Evolutionary conservation across 257 asterid genomes (phyloP), one percentile per base, ranked within the genome.

Genomic region (Echites panduratus): DNA sequence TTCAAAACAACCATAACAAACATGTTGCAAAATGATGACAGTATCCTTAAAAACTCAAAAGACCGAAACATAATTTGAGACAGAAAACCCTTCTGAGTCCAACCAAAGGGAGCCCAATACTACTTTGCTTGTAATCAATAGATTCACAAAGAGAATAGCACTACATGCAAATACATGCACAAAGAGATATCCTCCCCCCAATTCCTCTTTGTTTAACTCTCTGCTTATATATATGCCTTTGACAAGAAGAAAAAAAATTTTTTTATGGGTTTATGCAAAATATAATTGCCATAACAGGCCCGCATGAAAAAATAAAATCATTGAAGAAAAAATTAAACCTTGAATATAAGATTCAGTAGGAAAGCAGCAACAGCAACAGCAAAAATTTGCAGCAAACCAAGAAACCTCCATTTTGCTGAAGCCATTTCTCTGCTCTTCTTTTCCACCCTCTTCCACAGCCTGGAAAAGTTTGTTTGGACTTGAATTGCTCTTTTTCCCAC

Each of bases 381-480:
- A 71, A 92, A 86, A 75, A 95, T 70, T 2, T 98, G 99, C 70
- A 92, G 73, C 76, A 87, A 80, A 76, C 95, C 91, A 35, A 86
- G 59, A 78, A 86, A 38, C 75, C 79, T 78, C 87, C 78, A 82
- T 77, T 87, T 85, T 71, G 82, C 81, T 47, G 89, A 79, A 73
- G 83, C 85, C 98, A 91, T 93, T 38, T 68, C 75, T 66, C 79
- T 73, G 75, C 80, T 19, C 80, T 64, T 74, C 47, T 73, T 58
- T 8, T 74, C 49, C 49, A 17, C 72, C 20, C 38, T 16, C 35
- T 22, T 35, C 63, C 52, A 8, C 61, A 14, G 2, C 17, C 19
- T 12, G 54, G n/a, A 13, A 49, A 5, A 0, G 4, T 14, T 49
- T 49, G 54, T 56, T 4, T 4, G 17, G 38, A 53, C 2, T 52